A percentile compares a stretch with the other conserved stretches of the same genome.
Conservation (phyloP, 2,329 filamentous ascomycete species). For the Epichloe baconii region DNA sequence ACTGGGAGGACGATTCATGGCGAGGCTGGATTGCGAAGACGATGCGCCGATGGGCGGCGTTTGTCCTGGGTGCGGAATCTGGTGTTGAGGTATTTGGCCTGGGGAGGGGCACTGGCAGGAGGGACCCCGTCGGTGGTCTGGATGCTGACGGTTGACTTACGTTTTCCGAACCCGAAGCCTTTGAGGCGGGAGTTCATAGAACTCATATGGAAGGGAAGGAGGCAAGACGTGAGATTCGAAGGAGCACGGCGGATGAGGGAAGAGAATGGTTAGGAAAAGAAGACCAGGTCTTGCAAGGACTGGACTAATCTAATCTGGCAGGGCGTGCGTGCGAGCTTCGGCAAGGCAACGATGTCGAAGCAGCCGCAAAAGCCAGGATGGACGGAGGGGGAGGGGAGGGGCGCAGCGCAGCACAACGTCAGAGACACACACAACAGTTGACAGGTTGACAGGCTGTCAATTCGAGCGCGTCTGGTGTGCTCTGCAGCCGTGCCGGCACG, state of each 20-base stretch:
- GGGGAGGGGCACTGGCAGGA: conserved; percentile 23
- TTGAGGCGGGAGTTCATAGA: conserved; percentile 71
- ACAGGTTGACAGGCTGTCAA: not conserved
- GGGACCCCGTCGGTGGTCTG: conserved; percentile 32
- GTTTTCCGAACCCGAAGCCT: conserved; percentile 70
- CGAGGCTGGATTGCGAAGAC: conserved; percentile 34
- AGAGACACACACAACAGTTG: not conserved
- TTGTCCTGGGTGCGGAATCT: conserved; percentile 21
- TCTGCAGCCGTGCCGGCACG: no score
- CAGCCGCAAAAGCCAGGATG: conserved; percentile 1
- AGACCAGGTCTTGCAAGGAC: not conserved
- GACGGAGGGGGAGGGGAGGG: not conserved
- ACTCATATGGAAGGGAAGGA: conserved; percentile 43
- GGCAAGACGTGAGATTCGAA: conserved; percentile 2
- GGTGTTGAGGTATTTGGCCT: conserved; percentile 35
- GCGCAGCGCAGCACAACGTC: not conserved
- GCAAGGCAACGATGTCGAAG: not conserved
- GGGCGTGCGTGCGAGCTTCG: not conserved
- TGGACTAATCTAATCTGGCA: not conserved
- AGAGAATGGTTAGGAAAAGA: conserved; percentile 6
- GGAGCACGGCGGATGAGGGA: conserved; percentile 6
- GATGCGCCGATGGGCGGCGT: conserved; percentile 24
- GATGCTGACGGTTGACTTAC: conserved; percentile 54
- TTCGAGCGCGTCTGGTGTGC: not conserved
- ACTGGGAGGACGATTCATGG: conserved; percentile 55